Base-by-base conservation (phyloP, 1,284 basidiomycete species). In the Erythrobasidium hasegawianum region DNA sequence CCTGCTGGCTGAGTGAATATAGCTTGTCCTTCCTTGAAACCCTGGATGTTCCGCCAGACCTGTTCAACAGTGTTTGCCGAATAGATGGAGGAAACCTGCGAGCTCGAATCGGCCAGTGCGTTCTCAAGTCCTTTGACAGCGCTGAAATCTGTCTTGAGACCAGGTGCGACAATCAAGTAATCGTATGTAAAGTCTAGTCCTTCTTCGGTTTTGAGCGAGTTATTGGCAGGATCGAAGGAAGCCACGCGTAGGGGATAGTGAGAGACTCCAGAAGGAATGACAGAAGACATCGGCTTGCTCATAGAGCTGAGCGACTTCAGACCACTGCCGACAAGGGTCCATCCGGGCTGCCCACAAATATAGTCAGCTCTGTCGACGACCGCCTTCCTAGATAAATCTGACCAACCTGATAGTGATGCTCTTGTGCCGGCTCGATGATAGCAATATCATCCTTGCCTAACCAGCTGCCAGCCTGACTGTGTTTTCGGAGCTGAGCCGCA, bases 1-100 rank as follows among this genome's bases (percentile, higher is more conserved):
- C 94, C 92, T n/a, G 87, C 85, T 29, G 94, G 95, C 77, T 97
- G 95, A 0, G 95, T 97, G 80, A 98, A 97, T 74, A 98, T 84
- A 1, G 94, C 93, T 60, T 87, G 85, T 18, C 91, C 93, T 3
- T 81, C 80, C 57, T 87, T 83, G 70, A 94, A 82, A 9, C 82
- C 81, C 67, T 89, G 84, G 55, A 95, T 86, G 72, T 91, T 85
- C 57, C 81, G 79, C 89, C 89, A 94, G 2, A 85, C 84, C 79
- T 91, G 93, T 78, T 95, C 89, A 74, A 86, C 89, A 11, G 88
- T 88, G 59, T 88, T 84, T 76, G 88, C 90, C 0, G 87, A 88
- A 81, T 97, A 97, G 71, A 96, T 96, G n/a, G 88, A 88, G 3
- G 89, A 88, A 45, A 97, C 92, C n/a, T 87, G 87, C 4, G 87